phyloP scores from a whole-genome alignment of 306 rosid genomes.

The Cicer bijugum region DNA sequence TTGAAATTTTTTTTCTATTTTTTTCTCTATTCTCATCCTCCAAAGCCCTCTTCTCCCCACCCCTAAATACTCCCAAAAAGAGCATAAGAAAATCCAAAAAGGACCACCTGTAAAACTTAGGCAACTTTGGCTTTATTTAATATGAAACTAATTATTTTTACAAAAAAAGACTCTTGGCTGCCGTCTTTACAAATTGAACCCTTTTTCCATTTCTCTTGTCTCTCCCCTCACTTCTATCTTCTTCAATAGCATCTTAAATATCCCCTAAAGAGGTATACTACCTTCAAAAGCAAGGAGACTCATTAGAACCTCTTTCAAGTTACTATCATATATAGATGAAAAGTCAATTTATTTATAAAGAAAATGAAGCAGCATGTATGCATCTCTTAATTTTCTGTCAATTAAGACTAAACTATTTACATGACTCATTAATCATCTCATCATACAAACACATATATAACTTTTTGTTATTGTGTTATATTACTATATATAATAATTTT shows the following conservation, averaged over 20 bases:
- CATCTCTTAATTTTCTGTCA: constrained; percentile 27
- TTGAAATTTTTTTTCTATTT: too few relatives aligned
- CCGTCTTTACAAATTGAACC: constrained; percentile 53
- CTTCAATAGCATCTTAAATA: constrained; percentile 36
- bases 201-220: constrained; percentile 50
- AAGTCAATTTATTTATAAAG: neutral
- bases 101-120: constrained; percentile 61
- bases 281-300: constrained; percentile 21
- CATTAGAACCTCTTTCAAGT: constrained; percentile 30
- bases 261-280: neutral
- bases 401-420: neutral
- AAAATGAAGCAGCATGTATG: constrained; percentile 7
- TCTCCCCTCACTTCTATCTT: constrained; percentile 40
- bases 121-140: constrained; percentile 64
- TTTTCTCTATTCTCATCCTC: too few relatives aligned
- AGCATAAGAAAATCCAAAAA: constrained; percentile 45
- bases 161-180: constrained; percentile 44
- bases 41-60: too few relatives aligned
- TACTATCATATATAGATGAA: neutral
- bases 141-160: constrained; percentile 46
- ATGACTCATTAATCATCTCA: neutral
- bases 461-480: too few relatives aligned
- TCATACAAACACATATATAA: neutral
- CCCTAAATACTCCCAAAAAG: too few relatives aligned
- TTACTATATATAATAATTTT: too few relatives aligned